These are phyloP conservation scores for Kentomonas sorsogonicus DNA, from an alignment of 208 protist genomes.

Conservation along the genomic window DNA sequence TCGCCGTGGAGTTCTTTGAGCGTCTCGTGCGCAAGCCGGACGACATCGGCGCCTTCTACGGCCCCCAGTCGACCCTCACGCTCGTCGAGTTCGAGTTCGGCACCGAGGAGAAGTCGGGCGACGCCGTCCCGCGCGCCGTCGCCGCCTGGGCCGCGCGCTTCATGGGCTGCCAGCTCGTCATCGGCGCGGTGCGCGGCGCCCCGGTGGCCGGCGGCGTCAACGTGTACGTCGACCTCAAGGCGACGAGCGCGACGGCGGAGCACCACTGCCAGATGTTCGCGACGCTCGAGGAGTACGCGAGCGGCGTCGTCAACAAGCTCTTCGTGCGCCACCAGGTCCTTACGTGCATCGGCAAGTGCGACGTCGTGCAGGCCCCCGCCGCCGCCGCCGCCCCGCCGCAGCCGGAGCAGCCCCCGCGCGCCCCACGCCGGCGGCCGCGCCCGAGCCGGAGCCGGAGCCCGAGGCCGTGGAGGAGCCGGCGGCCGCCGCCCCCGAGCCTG, in stretches of 20 bases:
- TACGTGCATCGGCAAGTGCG: conserved; percentile 51
- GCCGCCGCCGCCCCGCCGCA: conserved; percentile 24
- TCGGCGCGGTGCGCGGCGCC: conserved; percentile 62
- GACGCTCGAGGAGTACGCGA: conserved; percentile 59
- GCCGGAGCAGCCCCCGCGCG: no score
- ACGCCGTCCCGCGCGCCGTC: conserved; percentile 32
- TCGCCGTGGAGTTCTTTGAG: conserved; percentile 82
- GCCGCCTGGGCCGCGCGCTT: conserved; percentile 56
- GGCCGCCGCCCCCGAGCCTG: conserved; percentile 16
- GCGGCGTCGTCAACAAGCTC: conserved; percentile 41
- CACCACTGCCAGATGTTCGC: conserved; percentile 80
- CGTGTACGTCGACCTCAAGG: conserved; percentile 55
- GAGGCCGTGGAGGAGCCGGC: conserved; percentile 24
- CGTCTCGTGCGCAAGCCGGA: conserved; percentile 53
- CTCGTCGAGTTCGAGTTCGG: conserved; percentile 83
- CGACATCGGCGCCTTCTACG: conserved; percentile 60
- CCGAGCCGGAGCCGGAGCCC: conserved; percentile 23
- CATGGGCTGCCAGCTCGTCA: conserved; percentile 54
- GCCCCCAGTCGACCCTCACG: conserved; percentile 44
- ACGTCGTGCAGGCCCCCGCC: no score
- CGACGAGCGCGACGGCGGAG: conserved; percentile 30
- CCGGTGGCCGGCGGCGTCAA: conserved; percentile 68
- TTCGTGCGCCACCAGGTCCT: conserved; percentile 81
- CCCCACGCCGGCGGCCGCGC: conserved; percentile 16
- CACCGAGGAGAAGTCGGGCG: conserved; percentile 40